Evolutionary conservation across 2,329 filamentous ascomycete genomes (phyloP), one percentile per base, ranked within the genome.

Genomic region (Chaetomiaceae sp.): DNA sequence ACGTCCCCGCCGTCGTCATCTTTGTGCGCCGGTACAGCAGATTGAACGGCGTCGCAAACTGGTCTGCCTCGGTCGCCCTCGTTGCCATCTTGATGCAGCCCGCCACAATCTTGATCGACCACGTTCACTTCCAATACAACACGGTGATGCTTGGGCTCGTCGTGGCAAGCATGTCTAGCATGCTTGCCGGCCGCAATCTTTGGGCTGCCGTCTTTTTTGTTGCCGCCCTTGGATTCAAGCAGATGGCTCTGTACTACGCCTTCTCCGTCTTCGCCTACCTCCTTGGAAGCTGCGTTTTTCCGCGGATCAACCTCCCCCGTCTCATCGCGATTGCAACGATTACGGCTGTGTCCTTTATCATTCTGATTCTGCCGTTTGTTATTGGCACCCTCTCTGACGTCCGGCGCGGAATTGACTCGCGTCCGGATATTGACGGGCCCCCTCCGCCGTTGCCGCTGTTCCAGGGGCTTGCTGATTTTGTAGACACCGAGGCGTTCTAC

Each of bases 241-340:
- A 99, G 70, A 99, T 99, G 95, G 92, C 92, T 1, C 78, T 99
- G 14, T 99, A 97, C 73, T 99, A 96, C 70, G 90, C 95, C 3
- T 91, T 95, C 13, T 85, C 86, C 18, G 85, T 97, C 53, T 97
- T 97, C 68, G 87, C 90, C 29, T 99, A 91, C 65, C 82, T 99
- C 2, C 75, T 97, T 1, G 94, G 92, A 8, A 84, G 85, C 64
- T 96, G 91, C 66, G 63, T 95, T n/a, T 86, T 85, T 58, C 91
- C 91, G 1, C 76, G 77, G 10, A 71, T 91, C 63, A 85, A 86
- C 51, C 62, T 85, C 2, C 67, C 78, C 0, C 83, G 90, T 3
- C 81, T 97, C 21, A 60, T 94, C 4, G 81, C 80, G 7, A 92
- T 97, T 58, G 85, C 87, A 0, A 67, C 89, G 21, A 79, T 85